These are phyloP conservation scores for Lablab purpureus DNA, from an alignment of 306 rosid genomes.

Conservation along the genomic window DNA sequence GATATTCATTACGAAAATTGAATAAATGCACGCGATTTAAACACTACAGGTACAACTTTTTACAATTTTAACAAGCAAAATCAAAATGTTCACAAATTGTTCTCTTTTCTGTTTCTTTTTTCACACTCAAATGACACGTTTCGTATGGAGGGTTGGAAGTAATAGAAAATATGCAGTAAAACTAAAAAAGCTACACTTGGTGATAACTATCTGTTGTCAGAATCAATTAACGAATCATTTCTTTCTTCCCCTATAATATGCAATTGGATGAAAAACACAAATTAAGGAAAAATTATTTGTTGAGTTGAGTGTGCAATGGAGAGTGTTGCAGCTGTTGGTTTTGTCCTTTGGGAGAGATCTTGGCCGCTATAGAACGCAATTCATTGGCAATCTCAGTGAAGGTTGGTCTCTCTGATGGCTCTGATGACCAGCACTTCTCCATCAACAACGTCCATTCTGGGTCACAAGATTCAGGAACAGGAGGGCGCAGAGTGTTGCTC, in stretches of 20 bases:
- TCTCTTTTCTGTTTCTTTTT: not conserved
- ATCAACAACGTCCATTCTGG: constrained; percentile 75
- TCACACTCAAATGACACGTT: constrained; percentile 6
- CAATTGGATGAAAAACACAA: constrained; percentile 36
- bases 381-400: constrained; percentile 77
- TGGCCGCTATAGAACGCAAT: constrained; percentile 75
- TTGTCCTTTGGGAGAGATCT: constrained; percentile 60
- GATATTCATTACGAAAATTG: not conserved
- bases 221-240: constrained; percentile 31
- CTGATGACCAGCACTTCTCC: constrained; percentile 90
- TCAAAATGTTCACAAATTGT: constrained; percentile 26
- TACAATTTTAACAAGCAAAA: constrained; percentile 30
- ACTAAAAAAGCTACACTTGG: constrained; percentile 9
- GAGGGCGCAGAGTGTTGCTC: constrained; percentile 87
- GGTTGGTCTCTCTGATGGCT: constrained; percentile 80
- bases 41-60: constrained; percentile 1
- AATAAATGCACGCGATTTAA: not conserved
- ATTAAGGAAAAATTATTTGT: constrained; percentile 46
- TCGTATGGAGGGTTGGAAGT: constrained; percentile 21
- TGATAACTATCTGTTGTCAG: constrained; percentile 27
- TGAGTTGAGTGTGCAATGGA: constrained; percentile 38
- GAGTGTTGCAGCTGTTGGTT: constrained; percentile 54
- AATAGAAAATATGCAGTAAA: not conserved
- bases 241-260: constrained; percentile 32
- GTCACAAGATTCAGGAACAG: constrained; percentile 64